Base-by-base conservation (phyloP, 495 filamentous ascomycete species). In the Neurospora sp. region DNA sequence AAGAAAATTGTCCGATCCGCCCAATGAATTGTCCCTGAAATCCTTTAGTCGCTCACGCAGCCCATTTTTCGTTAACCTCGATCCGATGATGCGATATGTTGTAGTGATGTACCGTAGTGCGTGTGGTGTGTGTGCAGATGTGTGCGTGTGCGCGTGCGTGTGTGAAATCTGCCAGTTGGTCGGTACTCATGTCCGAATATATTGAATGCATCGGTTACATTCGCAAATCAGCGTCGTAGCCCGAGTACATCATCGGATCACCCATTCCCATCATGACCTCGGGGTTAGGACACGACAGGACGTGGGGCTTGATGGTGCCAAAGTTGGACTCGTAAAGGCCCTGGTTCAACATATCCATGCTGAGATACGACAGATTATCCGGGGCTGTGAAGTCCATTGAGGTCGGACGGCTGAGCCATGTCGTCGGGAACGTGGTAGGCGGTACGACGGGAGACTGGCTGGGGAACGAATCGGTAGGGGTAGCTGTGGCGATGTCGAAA, bases 181-280 rank as follows among this genome's bases (percentile, higher is more conserved):
- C 15, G 54, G 54, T 31, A 62, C 13, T 66, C 19, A 34, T 19
- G 54, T 28, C 54, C 15, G 7, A 34, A 17, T 34, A 17, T 36
- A 17, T 13, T 3, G 42, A 21, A 59, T 59, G 42, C 48, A 28
- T 59, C 48, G 48, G 5, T 66, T 34, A 66, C 54, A 66, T 66
- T 36, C 54, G 54, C 54, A 66, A 31, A 28, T 66, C 54, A 34
- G 54, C 54, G 54, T 66, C 54, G 54, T 66, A 66, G 54, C 54
- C 54, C 54, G 54, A 66, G 54, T 66, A 66, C 54, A 86, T 85
- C 84, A 86, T 85, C 37, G 85, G 83, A 69, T 86, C 85, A 21
- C 82, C 83, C 73, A 85, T 80, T n/a, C 84, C 84, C 74, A 85
- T 76, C 84, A 86, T 86, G 24, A 85, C 83, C 70, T 85, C 83